phyloP scores from a whole-genome alignment of 805 yeast species.

The Cyberlindnera japonica region DNA sequence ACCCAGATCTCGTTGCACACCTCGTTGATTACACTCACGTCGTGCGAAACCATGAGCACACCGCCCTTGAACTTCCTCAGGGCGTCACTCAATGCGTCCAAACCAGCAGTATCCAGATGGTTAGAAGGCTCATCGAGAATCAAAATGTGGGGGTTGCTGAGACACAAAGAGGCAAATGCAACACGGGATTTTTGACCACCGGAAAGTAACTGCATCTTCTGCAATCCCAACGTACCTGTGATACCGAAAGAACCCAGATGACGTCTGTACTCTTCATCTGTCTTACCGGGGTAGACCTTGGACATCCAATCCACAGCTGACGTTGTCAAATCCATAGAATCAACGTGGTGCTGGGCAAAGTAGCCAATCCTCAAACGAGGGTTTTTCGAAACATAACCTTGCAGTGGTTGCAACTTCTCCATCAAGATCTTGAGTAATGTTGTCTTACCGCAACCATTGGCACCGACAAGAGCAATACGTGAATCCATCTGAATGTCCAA shows the following conservation, averaged over 20 bases:
- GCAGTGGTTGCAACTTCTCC: conserved; percentile 69
- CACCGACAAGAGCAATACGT: conserved; percentile 95
- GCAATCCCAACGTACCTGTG: conserved; percentile 89
- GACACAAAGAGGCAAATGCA: conserved; percentile 93
- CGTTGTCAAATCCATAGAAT: conserved; percentile 82
- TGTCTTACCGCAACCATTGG: conserved; percentile 99
- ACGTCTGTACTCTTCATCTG: conserved; percentile 95
- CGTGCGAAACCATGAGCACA: conserved; percentile 96
- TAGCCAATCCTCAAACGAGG: conserved; percentile 90
- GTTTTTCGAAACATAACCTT: conserved; percentile 77
- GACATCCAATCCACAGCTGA: conserved; percentile 97
- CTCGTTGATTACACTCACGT: conserved; percentile 81
- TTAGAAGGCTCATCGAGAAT: conserved; percentile 97
- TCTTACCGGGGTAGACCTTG: conserved; percentile 81
- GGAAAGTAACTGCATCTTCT: conserved; percentile 82
- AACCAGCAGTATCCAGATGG: conserved; percentile 96
- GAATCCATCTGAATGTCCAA: conserved; percentile 91
- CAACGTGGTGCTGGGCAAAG: conserved; percentile 98
- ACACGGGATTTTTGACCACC: conserved; percentile 99
- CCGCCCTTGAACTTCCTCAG: conserved; percentile 89
- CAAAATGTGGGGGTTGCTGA: conserved; percentile 85
- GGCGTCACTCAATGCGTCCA: conserved; percentile 93
- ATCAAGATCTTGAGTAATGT: conserved; percentile 83
- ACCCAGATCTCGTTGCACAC: conserved; percentile 97
- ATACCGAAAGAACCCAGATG: conserved; percentile 97